phyloP scores from a whole-genome alignment of 768 basidiomycete species.

The Suillus hirtellus region DNA sequence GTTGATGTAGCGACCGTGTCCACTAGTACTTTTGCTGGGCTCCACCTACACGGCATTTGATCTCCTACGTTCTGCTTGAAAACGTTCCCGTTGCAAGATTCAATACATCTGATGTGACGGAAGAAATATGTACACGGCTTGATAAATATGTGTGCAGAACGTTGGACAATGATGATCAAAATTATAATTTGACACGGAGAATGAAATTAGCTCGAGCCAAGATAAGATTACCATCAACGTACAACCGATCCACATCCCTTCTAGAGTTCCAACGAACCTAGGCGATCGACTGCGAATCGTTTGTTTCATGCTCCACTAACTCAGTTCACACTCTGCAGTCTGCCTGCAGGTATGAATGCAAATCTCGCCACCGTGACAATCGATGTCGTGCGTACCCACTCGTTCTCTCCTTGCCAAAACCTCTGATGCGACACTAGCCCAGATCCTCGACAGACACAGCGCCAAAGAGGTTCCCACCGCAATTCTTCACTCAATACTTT shows the following conservation, averaged over 20 bases:
- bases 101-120: background rate
- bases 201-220: background rate
- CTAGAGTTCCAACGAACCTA: slow-evolving; percentile 4
- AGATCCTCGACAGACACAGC: slow-evolving; percentile 74
- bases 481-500: slow-evolving; percentile 78
- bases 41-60: slow-evolving; percentile 19
- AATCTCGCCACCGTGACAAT: slow-evolving; percentile 31
- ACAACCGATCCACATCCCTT: background rate
- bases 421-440: slow-evolving; percentile 1
- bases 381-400: slow-evolving; percentile 26
- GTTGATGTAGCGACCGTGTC: background rate
- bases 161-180: background rate
- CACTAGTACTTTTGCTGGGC: slow-evolving; percentile 18
- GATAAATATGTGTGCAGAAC: background rate
- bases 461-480: slow-evolving; percentile 75
- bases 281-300: background rate
- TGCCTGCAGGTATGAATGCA: slow-evolving; percentile 23
- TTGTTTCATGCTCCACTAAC: slow-evolving; percentile 2
- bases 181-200: background rate
- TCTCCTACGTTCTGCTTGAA: slow-evolving; percentile 14
- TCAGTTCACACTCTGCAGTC: slow-evolving; percentile 1
- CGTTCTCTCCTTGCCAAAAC: no score
- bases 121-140: background rate
- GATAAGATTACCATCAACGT: background rate
- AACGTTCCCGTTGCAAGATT: background rate